Base-by-base conservation (phyloP, 2,329 filamentous ascomycete genomes). In the Teratosphaeria zuluensis region DNA sequence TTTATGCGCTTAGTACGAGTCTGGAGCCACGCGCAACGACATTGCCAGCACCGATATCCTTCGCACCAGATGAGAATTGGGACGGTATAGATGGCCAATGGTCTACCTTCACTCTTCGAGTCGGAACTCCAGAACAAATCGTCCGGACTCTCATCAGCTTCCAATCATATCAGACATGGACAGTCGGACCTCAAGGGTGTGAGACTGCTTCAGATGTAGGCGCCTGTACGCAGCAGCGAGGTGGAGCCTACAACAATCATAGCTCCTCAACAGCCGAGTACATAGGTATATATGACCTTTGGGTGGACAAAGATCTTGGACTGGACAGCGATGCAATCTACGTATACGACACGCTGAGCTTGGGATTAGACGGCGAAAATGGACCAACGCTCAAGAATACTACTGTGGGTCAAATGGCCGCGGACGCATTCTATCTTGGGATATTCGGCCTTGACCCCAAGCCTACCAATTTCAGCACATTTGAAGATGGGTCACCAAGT, bases 1-100 rank as follows among this genome's bases (percentile, higher is more conserved):
- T 58, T 11, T 54, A 58, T 46, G 58, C 60, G 8, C 24, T 57
- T 38, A 59, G 54, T 56, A 31, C 57, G 30, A 28, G 38, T 16
- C 57, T 68, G 16, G 55, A 60, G 8, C 46, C 61, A 3, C 57
- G 62, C 28, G 57, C 28, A 28, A 57, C 57, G 11, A 57, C 63
- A 9, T 55, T 63, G n/a, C 59, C 63, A 19, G 63, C 65, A 4
- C 67, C 71, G 3, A 62, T 73, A 16, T 62, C 62, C 21, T 60
- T 72, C 53, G 57, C 59, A 16, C 68, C 71, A 1, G 65, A 67
- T 54, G 61, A 69, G 60, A 66, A 68, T 53, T 72, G 66, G 83
- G 79, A 82, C 61, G 84, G 84, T 54, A 78, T 81, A 63, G 86
- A 89, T 69, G 87, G 87, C 9, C 80, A 80, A 62, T 92, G 88